Base-by-base conservation (phyloP, 2,329 filamentous ascomycete species). In the Teratosphaeria zuluensis region DNA sequence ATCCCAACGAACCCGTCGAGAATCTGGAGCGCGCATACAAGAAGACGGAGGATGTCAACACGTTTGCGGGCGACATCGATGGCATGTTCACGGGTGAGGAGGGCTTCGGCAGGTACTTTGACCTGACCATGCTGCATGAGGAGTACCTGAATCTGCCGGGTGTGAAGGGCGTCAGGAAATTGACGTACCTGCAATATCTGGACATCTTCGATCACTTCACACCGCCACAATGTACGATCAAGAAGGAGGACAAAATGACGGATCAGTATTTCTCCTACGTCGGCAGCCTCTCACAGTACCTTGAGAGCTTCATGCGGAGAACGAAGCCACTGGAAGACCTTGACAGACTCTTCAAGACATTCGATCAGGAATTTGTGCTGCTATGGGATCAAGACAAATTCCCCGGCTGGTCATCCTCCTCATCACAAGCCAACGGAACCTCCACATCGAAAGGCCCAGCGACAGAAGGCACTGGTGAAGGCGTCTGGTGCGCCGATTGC, bases 71-170 rank as follows among this genome's bases (percentile, higher is more conserved):
- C 1, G 84, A 92, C 56, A 86, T 96, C 54, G 92, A 97, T 70
- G 85, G 84, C 59, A 88, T 97, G 78, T 99, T 99, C 74, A 95
- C 91, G 0, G 94, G 94, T 62, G 95, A 99, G 74, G 94, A 99
- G 73, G 88, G 87, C 0, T 96, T 88, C 68, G 94, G 94, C 51
- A 88, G 90, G 66, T 99, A 90, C 74, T 89, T 99, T 68, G 94
- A 99, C 73, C 77, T 99, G 53, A 92, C 88, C 19, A 82, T 80
- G 46, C 83, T 86, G 65, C 92, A 97, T 74, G 92, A 97, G 69
- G 81, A 88, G 14, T 99, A 91, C 70, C 81, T 96, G 61, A 99
- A 99, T 70, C 80, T 99, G 8, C 88, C 90, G 1, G 87, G 88
- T 8, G 85, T 92, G 21, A 95, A 95, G 74, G 69, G 72, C 54